These are phyloP conservation scores for Odontarrhena argentea DNA, from an alignment of 345 rosid genomes.

Conservation along the genomic window DNA sequence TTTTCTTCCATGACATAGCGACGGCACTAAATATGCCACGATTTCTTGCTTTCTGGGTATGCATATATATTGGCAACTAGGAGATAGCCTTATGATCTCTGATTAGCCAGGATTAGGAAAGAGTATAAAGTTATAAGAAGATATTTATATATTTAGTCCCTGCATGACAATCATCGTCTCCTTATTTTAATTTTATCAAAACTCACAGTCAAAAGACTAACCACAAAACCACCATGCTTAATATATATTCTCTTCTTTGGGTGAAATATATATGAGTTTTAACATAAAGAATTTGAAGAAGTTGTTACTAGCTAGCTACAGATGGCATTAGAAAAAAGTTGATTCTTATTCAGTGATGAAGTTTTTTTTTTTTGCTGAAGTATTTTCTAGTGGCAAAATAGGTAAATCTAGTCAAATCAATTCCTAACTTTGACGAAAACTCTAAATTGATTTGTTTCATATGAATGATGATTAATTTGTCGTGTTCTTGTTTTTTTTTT, in stretches of 20 bases:
- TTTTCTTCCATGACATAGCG: too few relatives aligned
- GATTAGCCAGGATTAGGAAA: constrained; percentile 6
- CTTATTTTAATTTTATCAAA: neutral
- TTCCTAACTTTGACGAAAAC: constrained; percentile 2
- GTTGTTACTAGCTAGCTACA: constrained; percentile 23
- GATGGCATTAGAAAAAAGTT: neutral
- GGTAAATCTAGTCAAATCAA: neutral
- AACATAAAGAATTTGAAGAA: constrained; percentile 11
- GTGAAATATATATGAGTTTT: constrained; percentile 5
- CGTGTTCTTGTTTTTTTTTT: neutral
- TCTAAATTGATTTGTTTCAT: constrained; percentile 2
- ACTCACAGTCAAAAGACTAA: neutral
- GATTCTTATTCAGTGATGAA: neutral
- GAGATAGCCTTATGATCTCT: neutral
- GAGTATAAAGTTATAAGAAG: neutral
- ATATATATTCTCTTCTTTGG: neutral
- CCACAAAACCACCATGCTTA: neutral
- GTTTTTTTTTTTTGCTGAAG: neutral
- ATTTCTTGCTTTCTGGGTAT: too few relatives aligned
- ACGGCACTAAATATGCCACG: too few relatives aligned
- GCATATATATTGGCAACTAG: too few relatives aligned
- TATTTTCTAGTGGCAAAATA: neutral
- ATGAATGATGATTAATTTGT: constrained; percentile 12
- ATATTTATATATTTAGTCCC: constrained; percentile 8
- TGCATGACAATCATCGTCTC: neutral